phyloP scores from a whole-genome alignment of 768 basidiomycete genomes.

The Suillus discolor region DNA sequence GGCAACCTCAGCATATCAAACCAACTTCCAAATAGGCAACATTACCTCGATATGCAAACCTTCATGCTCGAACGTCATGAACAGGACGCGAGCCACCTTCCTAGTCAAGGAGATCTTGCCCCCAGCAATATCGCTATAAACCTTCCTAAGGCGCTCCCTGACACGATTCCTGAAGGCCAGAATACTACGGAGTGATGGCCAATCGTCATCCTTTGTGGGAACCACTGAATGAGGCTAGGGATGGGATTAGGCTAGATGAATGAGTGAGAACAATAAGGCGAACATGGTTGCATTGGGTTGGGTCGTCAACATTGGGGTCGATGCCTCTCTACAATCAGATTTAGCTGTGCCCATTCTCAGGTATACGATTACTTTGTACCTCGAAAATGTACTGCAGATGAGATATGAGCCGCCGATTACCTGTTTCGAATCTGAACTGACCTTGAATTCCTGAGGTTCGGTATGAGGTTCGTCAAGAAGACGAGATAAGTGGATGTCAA shows the following conservation, averaged over 20 bases:
- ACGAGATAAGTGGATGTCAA: constrained; percentile 86
- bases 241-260: constrained; percentile 5
- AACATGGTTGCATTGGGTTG: constrained; percentile 76
- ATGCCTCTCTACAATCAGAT: constrained; percentile 74
- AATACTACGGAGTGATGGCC: constrained; percentile 77
- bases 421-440: constrained; percentile 23
- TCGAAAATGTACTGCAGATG: constrained; percentile 69
- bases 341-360: neutral
- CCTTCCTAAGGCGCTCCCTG: constrained; percentile 63
- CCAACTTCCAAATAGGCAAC: neutral
- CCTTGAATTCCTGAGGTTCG: constrained; percentile 82
- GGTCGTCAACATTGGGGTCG: constrained; percentile 93
- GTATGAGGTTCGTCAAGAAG: constrained; percentile 78
- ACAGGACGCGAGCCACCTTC: constrained; percentile 76
- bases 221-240: constrained; percentile 86
- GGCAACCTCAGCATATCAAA: constrained; percentile 8
- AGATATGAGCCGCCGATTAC: constrained; percentile 11
- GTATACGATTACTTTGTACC: constrained; percentile 25
- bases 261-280: constrained; percentile 23
- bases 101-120: constrained; percentile 54
- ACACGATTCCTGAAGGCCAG: constrained; percentile 79
- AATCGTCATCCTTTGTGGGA: constrained; percentile 76
- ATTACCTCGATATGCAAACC: constrained; percentile 79
- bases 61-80: constrained; percentile 93
- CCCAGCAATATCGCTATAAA: constrained; percentile 75